These are phyloP conservation scores for Podila clonocystis DNA, from an alignment of 192 early-diverging fungal species.

Conservation along the genomic window DNA sequence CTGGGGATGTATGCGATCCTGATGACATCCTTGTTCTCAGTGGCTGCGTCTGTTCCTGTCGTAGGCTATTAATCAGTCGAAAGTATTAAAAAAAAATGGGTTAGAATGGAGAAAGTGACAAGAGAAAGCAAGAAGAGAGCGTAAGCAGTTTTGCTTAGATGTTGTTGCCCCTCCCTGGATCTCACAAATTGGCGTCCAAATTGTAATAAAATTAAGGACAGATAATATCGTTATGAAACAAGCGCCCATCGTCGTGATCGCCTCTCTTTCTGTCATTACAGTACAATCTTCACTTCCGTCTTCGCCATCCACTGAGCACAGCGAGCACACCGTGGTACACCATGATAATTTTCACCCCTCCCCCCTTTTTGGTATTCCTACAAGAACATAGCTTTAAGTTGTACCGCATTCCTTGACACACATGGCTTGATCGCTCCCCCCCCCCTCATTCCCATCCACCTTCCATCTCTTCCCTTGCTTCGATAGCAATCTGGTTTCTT, in stretches of 20 bases:
- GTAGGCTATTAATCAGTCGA: neutral
- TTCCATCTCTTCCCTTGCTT: no score
- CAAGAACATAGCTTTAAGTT: neutral
- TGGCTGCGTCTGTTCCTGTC: neutral
- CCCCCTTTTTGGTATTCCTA: neutral
- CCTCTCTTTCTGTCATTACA: no score
- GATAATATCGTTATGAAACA: no score
- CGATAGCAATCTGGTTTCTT: no score
- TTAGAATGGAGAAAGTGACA: neutral
- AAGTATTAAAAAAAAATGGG: neutral
- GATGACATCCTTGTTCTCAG: constrained; percentile 20
- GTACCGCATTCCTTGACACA: neutral
- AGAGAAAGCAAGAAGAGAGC: neutral
- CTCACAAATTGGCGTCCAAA: no score
- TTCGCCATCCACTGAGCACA: neutral
- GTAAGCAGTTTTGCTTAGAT: neutral
- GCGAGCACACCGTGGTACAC: neutral
- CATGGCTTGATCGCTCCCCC: neutral
- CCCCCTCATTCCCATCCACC: no score
- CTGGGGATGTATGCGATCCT: constrained; percentile 27
- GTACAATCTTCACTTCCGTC: no score
- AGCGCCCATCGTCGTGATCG: no score
- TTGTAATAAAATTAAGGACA: no score
- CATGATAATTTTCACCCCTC: neutral
- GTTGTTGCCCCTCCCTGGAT: no score